Base-by-base conservation (phyloP, 2,329 filamentous ascomycete species). In the Trichoderma sp. region DNA sequence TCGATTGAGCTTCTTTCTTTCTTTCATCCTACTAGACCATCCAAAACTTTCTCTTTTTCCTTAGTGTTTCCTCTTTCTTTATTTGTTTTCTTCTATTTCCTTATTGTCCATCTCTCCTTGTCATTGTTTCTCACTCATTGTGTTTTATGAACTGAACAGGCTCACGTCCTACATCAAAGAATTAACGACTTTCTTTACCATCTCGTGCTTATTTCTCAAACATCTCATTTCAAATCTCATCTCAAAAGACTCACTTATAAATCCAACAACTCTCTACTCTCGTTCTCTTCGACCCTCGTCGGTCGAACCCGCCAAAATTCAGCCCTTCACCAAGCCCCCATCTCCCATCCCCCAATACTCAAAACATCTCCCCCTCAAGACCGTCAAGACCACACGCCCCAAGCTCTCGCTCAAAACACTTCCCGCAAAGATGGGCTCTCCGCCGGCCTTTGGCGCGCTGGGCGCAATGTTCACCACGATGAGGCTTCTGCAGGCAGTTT, bases 401-500 rank as follows among this genome's bases (percentile, higher is more conserved):
- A 79, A 78, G 36, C 84, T 86, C 65, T 82, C 82, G 13, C 78
- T 86, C 70, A 77, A 82, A 70, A 85, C 83, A 50, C n/a, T 50
- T 43, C 36, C 5, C n/a, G 4, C n/a, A 4, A 50, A 50, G 9
- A 50, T 50, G 43, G 39, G 39, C 39, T 43, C 39, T 20, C 43
- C n/a, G 17, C 43, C 43, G 7, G 43, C 43, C 39, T 43, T 43
- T 43, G 39, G 39, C 39, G 39, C 39, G 39, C 39, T 43, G 39
- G 39, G 39, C 39, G 39, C 39, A 43, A 43, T 43, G 39, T 43
- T 43, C 39, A 43, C 39, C 39, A 43, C 15, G 39, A 43, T 43
- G 39, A 43, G 39, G 39, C 39, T 43, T 9, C 39, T 43, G 39
- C 39, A 43, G 39, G 39, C 39, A n/a, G 39, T 43, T 4, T 43